These are phyloP conservation scores for Cryptosporidium ryanae DNA, from an alignment of 169 alveolate species.

Conservation along the genomic window DNA sequence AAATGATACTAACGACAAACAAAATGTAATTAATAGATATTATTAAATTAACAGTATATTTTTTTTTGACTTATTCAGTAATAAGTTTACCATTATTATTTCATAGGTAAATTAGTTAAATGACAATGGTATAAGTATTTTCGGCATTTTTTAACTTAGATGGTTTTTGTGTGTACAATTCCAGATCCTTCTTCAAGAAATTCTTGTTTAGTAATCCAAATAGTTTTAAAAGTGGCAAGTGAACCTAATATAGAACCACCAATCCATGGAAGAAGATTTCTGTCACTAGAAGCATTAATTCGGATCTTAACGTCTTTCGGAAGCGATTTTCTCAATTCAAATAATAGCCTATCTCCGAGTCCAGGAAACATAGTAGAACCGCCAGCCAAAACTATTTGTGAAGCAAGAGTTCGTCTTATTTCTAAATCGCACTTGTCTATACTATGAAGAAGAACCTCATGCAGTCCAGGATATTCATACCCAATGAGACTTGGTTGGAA, in stretches of 20 bases:
- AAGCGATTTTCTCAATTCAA: conserved; percentile 84
- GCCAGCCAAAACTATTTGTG: conserved; percentile 86
- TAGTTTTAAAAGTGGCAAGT: conserved; percentile 84
- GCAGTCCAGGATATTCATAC: conserved; percentile 84
- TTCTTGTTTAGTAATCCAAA: conserved; percentile 89
- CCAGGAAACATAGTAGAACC: conserved; percentile 88
- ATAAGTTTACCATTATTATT: no score
- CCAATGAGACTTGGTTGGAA: conserved; percentile 86
- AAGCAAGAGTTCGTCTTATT: conserved; percentile 82
- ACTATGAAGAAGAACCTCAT: conserved; percentile 84
- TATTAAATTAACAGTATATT: no score
- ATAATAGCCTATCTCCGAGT: conserved; percentile 87
- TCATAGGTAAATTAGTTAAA: no score
- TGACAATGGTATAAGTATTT: not conserved
- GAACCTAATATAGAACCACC: conserved; percentile 90
- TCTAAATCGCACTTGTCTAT: conserved; percentile 88
- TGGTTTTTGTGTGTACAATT: conserved; percentile 79
- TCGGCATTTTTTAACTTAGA: conserved; percentile 29
- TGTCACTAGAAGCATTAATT: conserved; percentile 82
- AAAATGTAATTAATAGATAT: no score
- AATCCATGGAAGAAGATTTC: conserved; percentile 86
- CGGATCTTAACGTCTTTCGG: conserved; percentile 81
- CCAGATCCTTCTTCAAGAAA: conserved; percentile 87
- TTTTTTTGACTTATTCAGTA: no score
- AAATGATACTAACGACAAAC: no score